Conservation (phyloP, 768 basidiomycete species). For the Leucocoprinus sp. region DNA sequence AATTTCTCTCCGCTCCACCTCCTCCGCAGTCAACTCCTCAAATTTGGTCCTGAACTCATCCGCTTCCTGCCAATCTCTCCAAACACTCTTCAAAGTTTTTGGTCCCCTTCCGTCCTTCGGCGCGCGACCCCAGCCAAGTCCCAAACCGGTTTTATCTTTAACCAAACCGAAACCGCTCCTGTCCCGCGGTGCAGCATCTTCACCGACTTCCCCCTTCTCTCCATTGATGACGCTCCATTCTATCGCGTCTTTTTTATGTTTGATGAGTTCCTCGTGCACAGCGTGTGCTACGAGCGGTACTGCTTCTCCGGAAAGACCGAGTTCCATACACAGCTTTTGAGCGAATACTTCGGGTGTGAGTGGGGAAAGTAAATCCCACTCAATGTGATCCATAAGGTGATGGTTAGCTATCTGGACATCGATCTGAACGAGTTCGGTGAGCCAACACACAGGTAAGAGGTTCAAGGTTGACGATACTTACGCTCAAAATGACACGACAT, state of each 20-base stretch:
- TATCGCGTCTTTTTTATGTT: conserved; percentile 90
- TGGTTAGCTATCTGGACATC: conserved; percentile 94
- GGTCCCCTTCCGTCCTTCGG: conserved; percentile 78
- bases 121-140: conserved; percentile 66
- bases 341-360: conserved; percentile 87
- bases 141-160: conserved; percentile 79
- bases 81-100: conserved; percentile 76
- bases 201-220: conserved; percentile 27
- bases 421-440: conserved; percentile 63
- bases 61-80: conserved; percentile 92
- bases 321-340: conserved; percentile 67
- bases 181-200: conserved; percentile 31
- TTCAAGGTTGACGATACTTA: conserved; percentile 26
- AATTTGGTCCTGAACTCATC: conserved; percentile 87
- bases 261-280: conserved; percentile 89
- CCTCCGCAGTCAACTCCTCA: conserved; percentile 81
- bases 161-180: conserved; percentile 46
- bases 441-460: background rate
- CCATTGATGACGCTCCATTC: conserved; percentile 88
- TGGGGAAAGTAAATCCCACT: conserved; percentile 95
- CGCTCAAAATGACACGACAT: conserved; percentile 76
- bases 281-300: conserved; percentile 87
- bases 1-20: conserved; percentile 83
- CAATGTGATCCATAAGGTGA: conserved; percentile 91
- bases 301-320: conserved; percentile 85